A percentile compares a stretch with the other conserved stretches of the same genome.
These are phyloP conservation scores for Xylaria arbuscula DNA, from an alignment of 2,329 filamentous ascomycete genomes.

Conservation along the genomic window DNA sequence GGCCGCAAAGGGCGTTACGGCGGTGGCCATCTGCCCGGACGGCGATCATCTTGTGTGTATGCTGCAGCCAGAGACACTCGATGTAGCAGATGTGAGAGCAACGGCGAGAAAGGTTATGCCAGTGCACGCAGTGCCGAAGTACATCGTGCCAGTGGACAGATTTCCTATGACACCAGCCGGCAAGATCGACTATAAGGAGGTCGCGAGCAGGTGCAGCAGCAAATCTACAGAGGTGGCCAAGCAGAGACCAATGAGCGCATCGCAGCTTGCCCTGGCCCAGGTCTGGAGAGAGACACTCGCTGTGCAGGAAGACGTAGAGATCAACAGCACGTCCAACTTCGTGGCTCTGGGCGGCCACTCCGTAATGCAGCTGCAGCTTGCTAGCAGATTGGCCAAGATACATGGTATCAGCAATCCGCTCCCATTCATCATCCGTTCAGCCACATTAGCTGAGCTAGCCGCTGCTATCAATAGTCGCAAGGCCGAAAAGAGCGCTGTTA, in stretches of 20 bases:
- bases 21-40: too few species aligned
- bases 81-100: too few species aligned
- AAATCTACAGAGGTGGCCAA: neutral
- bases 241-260: conserved; percentile 6
- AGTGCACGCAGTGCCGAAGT: too few species aligned
- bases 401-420: neutral
- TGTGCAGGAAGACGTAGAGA: neutral
- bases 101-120: too few species aligned
- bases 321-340: conserved; percentile 13
- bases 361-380: too few species aligned
- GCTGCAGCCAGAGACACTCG: too few species aligned
- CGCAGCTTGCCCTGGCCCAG: conserved; percentile 7
- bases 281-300: conserved; percentile 3
- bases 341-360: conserved; percentile 1
- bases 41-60: too few species aligned
- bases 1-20: too few species aligned
- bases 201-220: conserved; percentile 7
- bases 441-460: conserved; percentile 1
- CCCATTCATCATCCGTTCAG: neutral
- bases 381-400: too few species aligned
- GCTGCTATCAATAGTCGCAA: neutral
- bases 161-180: conserved; percentile 5
- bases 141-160: too few species aligned
- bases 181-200: conserved; percentile 25
- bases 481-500: neutral